These are phyloP conservation scores for Neofusicoccum cordaticola DNA, from an alignment of 2,329 filamentous ascomycete genomes.

Conservation along the genomic window DNA sequence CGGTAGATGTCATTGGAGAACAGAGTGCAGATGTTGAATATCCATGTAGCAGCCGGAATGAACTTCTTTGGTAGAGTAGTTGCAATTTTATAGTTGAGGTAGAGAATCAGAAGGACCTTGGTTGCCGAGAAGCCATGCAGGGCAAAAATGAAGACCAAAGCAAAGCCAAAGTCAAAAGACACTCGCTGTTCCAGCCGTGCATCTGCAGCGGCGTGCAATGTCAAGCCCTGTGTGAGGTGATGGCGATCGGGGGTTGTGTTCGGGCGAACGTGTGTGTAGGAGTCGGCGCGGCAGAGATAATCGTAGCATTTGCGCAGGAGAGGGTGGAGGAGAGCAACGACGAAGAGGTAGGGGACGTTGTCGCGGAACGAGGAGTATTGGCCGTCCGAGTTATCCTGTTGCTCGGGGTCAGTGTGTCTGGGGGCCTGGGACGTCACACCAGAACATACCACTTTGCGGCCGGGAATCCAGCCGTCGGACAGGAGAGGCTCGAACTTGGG, in stretches of 20 bases:
- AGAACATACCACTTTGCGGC: slow-evolving; percentile 72
- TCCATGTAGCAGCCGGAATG: slow-evolving; percentile 77
- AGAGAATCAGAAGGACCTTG: slow-evolving; percentile 80
- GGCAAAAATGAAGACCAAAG: slow-evolving; percentile 70
- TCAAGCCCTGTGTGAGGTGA: slow-evolving; percentile 40
- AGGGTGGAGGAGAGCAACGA: slow-evolving; percentile 75
- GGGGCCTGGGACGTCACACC: neutral
- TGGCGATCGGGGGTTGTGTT: slow-evolving; percentile 31
- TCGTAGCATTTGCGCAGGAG: slow-evolving; percentile 73
- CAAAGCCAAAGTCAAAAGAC: slow-evolving; percentile 80
- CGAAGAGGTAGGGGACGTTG: slow-evolving; percentile 77
- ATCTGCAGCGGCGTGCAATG: slow-evolving; percentile 51
- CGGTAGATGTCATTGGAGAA: slow-evolving; percentile 84
- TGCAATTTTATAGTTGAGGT: slow-evolving; percentile 76
- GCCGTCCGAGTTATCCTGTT: slow-evolving; percentile 78
- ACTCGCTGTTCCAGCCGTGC: slow-evolving; percentile 62
- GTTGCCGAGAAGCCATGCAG: slow-evolving; percentile 82
- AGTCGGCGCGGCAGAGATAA: slow-evolving; percentile 41
- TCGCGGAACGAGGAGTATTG: slow-evolving; percentile 84
- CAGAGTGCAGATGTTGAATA: slow-evolving; percentile 79
- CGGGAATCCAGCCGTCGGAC: slow-evolving; percentile 84
- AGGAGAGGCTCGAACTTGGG: slow-evolving; percentile 68
- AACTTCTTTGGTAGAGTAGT: slow-evolving; percentile 67
- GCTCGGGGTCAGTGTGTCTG: neutral
- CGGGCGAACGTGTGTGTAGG: slow-evolving; percentile 43